Conservation (phyloP, 1,139 yeast species). For the Suhomyces bolitotheri region DNA sequence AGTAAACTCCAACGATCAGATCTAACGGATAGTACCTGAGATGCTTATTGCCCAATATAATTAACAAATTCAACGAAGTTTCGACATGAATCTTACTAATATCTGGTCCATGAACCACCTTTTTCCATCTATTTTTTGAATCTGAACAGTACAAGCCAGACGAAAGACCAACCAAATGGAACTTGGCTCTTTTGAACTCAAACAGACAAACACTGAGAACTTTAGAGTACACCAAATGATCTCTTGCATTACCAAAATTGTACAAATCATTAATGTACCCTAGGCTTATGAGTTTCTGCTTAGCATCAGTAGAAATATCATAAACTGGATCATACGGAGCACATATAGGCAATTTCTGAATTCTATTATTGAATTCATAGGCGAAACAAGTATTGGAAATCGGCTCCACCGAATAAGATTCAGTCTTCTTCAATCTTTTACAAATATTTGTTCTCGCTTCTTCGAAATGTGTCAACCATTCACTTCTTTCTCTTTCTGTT, state of each 20-base stretch:
- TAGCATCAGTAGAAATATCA: conserved; percentile 36
- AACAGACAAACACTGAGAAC: conserved; percentile 32
- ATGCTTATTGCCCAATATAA: conserved; percentile 59
- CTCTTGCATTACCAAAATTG: conserved; percentile 23
- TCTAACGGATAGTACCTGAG: conserved; percentile 63
- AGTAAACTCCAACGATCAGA: conserved; percentile 40
- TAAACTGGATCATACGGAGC: conserved; percentile 67
- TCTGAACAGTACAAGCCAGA: conserved; percentile 51
- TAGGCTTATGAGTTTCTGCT: conserved; percentile 21
- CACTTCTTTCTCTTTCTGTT: conserved; percentile 52
- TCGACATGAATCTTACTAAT: conserved; percentile 66
- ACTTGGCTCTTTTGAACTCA: conserved; percentile 26
- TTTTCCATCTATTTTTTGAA: conserved; percentile 56
- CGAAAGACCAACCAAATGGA: conserved; percentile 36
- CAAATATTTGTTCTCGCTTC: conserved; percentile 57
- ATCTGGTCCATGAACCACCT: conserved; percentile 53
- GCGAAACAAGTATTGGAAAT: conserved; percentile 65
- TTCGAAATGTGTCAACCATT: conserved; percentile 61
- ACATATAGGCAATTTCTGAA: conserved; percentile 58
- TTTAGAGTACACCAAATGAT: conserved; percentile 27
- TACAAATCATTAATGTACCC: conserved; percentile 34
- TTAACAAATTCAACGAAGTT: conserved; percentile 55
- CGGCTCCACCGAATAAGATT: conserved; percentile 55
- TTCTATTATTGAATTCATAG: conserved; percentile 56
- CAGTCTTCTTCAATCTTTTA: conserved; percentile 43